Evolutionary conservation across 257 asterid species (phyloP).

Genomic region (Solanum clarkiae): DNA sequence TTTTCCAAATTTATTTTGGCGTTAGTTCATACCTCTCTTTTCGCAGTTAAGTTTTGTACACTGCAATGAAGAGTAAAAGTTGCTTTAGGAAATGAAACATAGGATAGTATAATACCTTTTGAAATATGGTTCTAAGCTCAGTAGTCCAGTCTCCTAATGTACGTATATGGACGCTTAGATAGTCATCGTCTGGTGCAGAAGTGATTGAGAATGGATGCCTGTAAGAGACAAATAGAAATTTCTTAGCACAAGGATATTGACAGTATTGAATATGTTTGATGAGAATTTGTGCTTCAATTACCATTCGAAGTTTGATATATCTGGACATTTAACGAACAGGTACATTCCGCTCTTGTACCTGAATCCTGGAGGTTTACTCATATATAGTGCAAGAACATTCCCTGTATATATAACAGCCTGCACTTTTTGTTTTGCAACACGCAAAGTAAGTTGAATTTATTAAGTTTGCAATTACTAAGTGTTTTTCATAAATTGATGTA

Average conservation of each 20-base stretch:
- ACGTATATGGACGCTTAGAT: constrained; percentile 75
- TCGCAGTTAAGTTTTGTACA: neutral
- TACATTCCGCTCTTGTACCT: constrained; percentile 95
- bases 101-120: constrained; percentile 28
- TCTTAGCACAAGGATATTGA: neutral
- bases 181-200: constrained; percentile 84
- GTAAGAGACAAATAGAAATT: neutral
- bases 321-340: constrained; percentile 77
- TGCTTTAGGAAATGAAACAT: neutral
- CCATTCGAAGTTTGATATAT: constrained; percentile 76
- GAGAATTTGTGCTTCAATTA: constrained; percentile 6
- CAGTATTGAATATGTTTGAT: neutral
- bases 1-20: neutral
- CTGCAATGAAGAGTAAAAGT: neutral
- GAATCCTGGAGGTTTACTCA: constrained; percentile 78
- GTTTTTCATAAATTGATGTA: neutral
- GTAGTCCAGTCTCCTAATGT: constrained; percentile 90
- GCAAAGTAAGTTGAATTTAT: neutral
- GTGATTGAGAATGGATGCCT: constrained; percentile 98
- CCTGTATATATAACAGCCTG: constrained; percentile 89
- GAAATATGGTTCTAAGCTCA: constrained; percentile 53
- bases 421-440: neutral
- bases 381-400: constrained; percentile 70
- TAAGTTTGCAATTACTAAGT: neutral
- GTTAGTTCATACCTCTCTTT: neutral